Evolutionary conservation across 169 alveolate species (phyloP).

Genomic region (Plasmodium billcollinsi): DNA sequence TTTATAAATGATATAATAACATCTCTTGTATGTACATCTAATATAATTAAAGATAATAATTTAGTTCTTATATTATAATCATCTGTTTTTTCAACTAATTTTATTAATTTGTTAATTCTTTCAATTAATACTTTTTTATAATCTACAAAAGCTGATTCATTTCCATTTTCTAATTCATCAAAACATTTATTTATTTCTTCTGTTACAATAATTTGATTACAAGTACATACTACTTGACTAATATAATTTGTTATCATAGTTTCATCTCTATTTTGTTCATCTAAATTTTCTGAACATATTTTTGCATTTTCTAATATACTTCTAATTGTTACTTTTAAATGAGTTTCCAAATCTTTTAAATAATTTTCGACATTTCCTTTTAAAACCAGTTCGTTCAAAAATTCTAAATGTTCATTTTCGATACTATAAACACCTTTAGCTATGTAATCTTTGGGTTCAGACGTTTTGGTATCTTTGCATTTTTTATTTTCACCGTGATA

Average conservation of each 20-base stretch:
- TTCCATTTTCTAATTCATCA: constrained; percentile 96
- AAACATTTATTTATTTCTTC: constrained; percentile 96
- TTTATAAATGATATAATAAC: constrained; percentile 95
- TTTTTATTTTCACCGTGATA: constrained; percentile 1
- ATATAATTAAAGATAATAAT: constrained; percentile 95
- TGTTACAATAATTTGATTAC: constrained; percentile 96
- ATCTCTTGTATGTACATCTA: constrained; percentile 98
- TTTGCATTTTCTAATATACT: constrained; percentile 81
- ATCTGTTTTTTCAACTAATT: constrained; percentile 91
- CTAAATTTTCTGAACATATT: constrained; percentile 47
- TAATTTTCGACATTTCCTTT: constrained; percentile 66
- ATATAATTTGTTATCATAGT: constrained; percentile 94
- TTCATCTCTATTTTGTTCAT: constrained; percentile 84
- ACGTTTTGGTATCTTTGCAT: background rate
- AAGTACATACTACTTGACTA: constrained; percentile 95
- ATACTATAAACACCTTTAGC: constrained; percentile 75
- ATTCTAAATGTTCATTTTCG: constrained; percentile 59
- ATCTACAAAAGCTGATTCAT: constrained; percentile 97
- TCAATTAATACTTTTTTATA: constrained; percentile 91
- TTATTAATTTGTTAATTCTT: constrained; percentile 94
- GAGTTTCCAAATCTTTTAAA: constrained; percentile 70
- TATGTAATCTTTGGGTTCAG: constrained; percentile 22
- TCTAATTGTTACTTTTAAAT: constrained; percentile 84
- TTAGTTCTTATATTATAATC: constrained; percentile 87
- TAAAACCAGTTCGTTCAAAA: constrained; percentile 26